phyloP scores from a whole-genome alignment of 176 grass and related monocot species.

The Alloteropsis semialata region DNA sequence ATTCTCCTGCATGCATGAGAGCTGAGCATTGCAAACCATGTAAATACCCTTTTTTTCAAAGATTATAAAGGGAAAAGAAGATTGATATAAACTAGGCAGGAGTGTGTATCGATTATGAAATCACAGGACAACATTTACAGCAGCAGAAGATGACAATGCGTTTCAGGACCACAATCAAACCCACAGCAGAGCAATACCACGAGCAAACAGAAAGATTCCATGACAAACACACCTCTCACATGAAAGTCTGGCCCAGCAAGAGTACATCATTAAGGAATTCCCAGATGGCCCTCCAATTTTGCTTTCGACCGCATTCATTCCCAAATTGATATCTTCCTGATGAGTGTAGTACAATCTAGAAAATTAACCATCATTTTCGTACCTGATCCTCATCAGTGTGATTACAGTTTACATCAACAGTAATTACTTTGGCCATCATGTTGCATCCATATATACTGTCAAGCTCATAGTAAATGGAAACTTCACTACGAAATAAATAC shows the following conservation, averaged over 20 bases:
- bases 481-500: neutral
- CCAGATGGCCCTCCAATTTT: neutral
- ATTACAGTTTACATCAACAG: neutral
- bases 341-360: neutral
- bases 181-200: neutral
- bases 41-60: neutral
- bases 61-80: neutral
- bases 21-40: neutral
- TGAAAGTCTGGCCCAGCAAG: conserved; percentile 31
- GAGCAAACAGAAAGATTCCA: conserved; percentile 23
- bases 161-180: conserved; percentile 33
- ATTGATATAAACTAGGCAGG: neutral
- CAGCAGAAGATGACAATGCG: neutral
- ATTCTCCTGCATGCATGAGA: neutral
- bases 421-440: neutral
- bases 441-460: neutral
- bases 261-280: neutral
- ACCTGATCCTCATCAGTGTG: neutral
- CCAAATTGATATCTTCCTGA: neutral
- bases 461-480: neutral
- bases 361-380: neutral
- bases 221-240: conserved; percentile 13
- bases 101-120: neutral
- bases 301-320: neutral
- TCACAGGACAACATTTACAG: neutral